Evolutionary conservation across 176 grass and related monocot species (phyloP), one percentile per base, ranked within the genome.

Genomic region (Triticum urartu): DNA sequence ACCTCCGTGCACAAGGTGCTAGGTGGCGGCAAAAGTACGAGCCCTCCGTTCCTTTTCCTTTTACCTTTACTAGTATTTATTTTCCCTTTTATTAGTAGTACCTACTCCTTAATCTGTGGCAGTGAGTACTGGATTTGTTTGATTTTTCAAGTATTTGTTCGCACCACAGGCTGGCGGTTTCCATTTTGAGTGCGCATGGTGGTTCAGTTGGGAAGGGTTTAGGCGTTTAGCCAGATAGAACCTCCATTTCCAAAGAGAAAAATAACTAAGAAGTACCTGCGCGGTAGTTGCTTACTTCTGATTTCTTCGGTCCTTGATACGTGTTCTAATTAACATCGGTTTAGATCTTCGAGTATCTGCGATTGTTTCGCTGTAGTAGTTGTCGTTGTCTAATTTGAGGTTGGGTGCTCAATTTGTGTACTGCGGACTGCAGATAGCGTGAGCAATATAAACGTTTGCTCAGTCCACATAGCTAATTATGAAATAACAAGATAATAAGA

Each of bases 21-120:
- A 21, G 96, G 96, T 17, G 96, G 93, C 69, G 92, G 96, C 24
- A 98, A 95, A 94, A 82, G 96, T 98, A 87, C 17, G 47, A 38
- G 34, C 85, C 45, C 30, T 26, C 11, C 1, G 6, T 22, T 15
- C 45, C 11, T 3, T 34, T 35, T 68, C 3, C 3, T 4, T n/a
- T 56, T 33, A 18, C 6, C 9, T 21, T 59, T 59, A 7, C 3
- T 58, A 8, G 7, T 21, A 40, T 40, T 66, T 71, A 59, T 50
- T 64, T 7, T 48, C 17, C 8, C 4, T 9, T 30, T 30, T 30
- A 30, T 30, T 30, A 30, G 28, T 26, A 32, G 21, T 66, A 48
- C 62, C 8, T 30, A 11, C 18, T 84, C 39, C 18, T 64, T 13
- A 42, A 7, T 26, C 24, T 58, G 34, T 35, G 18, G 6, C 72